Conservation (phyloP, 2,329 filamentous ascomycete genomes). For the Colletotrichum sp. region DNA sequence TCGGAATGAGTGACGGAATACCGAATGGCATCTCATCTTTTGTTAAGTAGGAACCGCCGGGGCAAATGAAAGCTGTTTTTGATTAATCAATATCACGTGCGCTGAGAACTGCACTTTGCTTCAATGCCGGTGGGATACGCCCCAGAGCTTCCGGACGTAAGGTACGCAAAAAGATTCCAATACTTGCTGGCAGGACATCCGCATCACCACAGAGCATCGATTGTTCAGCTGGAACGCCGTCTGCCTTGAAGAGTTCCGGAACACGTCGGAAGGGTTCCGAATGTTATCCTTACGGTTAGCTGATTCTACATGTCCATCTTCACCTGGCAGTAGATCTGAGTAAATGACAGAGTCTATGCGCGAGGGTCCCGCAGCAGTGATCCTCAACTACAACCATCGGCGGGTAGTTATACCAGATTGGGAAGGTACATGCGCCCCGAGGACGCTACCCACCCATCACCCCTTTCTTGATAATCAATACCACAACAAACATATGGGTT, state of each 20-base stretch:
- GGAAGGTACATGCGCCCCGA: not conserved
- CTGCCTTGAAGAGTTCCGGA: not conserved
- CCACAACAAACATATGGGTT: not conserved
- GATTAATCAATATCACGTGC: not conserved
- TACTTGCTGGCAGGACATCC: not conserved
- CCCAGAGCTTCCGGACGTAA: not conserved
- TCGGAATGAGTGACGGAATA: not conserved
- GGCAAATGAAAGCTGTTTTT: not conserved
- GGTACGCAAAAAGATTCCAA: not conserved
- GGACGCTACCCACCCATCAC: not conserved
- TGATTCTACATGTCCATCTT: not conserved
- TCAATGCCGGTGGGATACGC: not conserved
- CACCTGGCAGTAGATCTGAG: not conserved
- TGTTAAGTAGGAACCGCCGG: not conserved
- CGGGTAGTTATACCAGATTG: not conserved
- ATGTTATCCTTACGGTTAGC: not conserved
- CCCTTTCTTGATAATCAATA: not conserved
- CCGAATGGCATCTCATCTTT: not conserved
- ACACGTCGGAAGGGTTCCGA: not conserved
- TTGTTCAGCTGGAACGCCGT: not conserved
- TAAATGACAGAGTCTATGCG: not conserved
- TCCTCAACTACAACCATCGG: not conserved
- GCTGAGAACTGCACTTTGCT: not conserved
- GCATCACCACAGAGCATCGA: not conserved
- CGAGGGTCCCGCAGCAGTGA: not conserved